Evolutionary conservation across 768 basidiomycete species (phyloP).

Genomic region (Boletus pseudo-olivaceus): DNA sequence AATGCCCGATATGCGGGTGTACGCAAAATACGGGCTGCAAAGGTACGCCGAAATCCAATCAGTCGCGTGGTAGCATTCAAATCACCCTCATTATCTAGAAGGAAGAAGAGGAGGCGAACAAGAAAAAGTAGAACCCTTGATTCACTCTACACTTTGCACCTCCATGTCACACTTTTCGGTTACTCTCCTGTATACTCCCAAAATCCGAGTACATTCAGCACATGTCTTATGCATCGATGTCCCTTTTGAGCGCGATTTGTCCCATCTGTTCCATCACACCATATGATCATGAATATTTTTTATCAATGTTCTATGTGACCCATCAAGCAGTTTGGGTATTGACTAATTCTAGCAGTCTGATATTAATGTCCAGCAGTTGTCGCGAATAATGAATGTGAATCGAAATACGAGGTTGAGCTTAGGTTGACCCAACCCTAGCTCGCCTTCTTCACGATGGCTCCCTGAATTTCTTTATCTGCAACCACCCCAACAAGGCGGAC

Average conservation of each 20-base stretch:
- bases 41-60: conserved; percentile 51
- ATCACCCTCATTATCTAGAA: conserved; percentile 44
- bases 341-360: background rate
- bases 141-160: conserved; percentile 13
- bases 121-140: conserved; percentile 69
- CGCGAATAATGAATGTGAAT: background rate
- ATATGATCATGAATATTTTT: background rate
- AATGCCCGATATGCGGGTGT: conserved; percentile 80
- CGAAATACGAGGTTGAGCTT: background rate
- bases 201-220: conserved; percentile 33
- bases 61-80: conserved; percentile 11
- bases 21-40: conserved; percentile 81
- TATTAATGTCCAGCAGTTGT: background rate
- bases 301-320: background rate
- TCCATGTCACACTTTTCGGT: conserved; percentile 23
- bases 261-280: background rate
- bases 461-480: conserved; percentile 67
- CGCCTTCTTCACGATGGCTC: conserved; percentile 54
- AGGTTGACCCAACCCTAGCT: background rate
- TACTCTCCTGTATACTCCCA: conserved; percentile 31
- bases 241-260: conserved; percentile 18
- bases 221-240: conserved; percentile 31
- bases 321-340: conserved; percentile 14
- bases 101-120: conserved; percentile 88
- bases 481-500: conserved; percentile 78